Evolutionary conservation across 1,284 basidiomycete species (phyloP).

Genomic region (Sporisorium graminicola): DNA sequence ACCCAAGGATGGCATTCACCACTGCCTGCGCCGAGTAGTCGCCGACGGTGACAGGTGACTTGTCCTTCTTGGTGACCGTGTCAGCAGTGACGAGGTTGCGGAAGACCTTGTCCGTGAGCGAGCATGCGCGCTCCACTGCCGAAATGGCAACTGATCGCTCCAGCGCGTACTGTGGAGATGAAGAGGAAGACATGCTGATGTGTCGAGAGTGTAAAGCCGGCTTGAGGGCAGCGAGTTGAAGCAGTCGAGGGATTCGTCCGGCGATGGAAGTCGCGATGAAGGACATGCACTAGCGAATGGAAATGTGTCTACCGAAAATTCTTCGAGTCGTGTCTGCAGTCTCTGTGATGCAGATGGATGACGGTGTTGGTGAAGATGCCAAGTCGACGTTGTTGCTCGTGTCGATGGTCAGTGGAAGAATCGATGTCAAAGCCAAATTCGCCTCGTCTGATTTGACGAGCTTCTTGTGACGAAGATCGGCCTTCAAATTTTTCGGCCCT

Average conservation of each 20-base stretch:
- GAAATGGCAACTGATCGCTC: conserved; percentile 83
- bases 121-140: conserved; percentile 90
- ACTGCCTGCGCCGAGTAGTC: conserved; percentile 68
- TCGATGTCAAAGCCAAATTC: neutral
- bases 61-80: conserved; percentile 90
- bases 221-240: neutral
- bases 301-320: neutral
- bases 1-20: conserved; percentile 61
- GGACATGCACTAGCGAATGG: conserved; percentile 26
- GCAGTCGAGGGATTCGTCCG: conserved; percentile 16
- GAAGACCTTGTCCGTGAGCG: conserved; percentile 82
- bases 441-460: conserved; percentile 5
- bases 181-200: conserved; percentile 33
- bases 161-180: conserved; percentile 65
- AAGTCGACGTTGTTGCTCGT: neutral
- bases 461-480: conserved; percentile 3
- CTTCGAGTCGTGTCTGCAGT: too few species aligned
- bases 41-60: conserved; percentile 89
- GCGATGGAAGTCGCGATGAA: neutral
- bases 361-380: too few species aligned
- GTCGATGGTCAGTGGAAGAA: neutral
- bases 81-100: conserved; percentile 85
- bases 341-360: neutral
- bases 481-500: neutral
- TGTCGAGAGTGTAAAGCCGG: neutral